These are phyloP conservation scores for Aspergillus oerlinghausenensis DNA, from an alignment of 2,329 filamentous ascomycete genomes.

Conservation along the genomic window DNA sequence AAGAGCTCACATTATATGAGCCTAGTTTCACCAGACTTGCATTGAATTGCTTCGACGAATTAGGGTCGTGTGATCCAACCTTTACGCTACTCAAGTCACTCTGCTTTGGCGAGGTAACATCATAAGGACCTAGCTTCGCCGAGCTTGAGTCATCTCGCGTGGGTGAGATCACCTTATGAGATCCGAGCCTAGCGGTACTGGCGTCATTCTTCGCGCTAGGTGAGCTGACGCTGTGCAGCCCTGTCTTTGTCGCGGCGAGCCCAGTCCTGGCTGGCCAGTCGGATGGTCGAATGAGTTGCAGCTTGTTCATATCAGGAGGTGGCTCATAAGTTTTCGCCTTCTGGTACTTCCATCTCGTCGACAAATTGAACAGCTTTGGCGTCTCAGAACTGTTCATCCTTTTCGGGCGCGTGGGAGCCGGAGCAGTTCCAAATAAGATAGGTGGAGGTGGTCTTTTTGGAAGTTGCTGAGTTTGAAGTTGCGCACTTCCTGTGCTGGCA, in stretches of 20 bases:
- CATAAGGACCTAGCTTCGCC: neutral
- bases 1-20: neutral
- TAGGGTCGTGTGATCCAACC: neutral
- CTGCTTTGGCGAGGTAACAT: neutral
- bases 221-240: neutral
- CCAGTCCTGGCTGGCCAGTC: conserved; percentile 23
- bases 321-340: conserved; percentile 31
- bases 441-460: conserved; percentile 4
- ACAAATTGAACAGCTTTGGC: conserved; percentile 19
- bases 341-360: conserved; percentile 24
- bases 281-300: conserved; percentile 34
- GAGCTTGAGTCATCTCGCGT: neutral
- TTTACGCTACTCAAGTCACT: neutral
- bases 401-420: conserved; percentile 2
- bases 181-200: neutral
- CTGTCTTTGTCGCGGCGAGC: neutral
- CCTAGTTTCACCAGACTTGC: neutral
- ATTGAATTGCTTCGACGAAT: neutral
- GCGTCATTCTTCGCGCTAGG: neutral
- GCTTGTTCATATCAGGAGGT: conserved; percentile 31
- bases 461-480: neutral
- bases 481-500: neutral
- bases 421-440: conserved; percentile 15
- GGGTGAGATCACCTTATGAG: neutral
- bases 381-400: conserved; percentile 1